Conservation (phyloP, 2,329 filamentous ascomycete genomes). For the Acrodontium crateriforme region DNA sequence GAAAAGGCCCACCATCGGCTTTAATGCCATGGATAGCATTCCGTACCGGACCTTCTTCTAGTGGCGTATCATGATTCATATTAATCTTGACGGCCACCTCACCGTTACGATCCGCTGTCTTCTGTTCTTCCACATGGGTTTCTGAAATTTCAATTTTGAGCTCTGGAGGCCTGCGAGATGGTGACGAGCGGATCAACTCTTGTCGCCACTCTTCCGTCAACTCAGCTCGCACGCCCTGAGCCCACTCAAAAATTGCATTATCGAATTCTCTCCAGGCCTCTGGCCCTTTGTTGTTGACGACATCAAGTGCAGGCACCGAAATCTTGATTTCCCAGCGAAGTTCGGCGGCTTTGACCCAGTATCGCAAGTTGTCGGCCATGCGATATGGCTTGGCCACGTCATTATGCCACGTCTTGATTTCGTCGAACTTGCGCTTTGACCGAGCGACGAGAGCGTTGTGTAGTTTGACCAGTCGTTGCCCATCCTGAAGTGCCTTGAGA, state of each 20-base stretch:
- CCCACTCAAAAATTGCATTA: constrained; percentile 70
- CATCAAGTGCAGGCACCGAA: constrained; percentile 69
- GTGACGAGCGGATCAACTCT: constrained; percentile 10
- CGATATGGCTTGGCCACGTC: constrained; percentile 92
- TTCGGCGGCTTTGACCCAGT: constrained; percentile 93
- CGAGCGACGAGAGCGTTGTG: constrained; percentile 82
- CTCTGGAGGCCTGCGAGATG: constrained; percentile 15
- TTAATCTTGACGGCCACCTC: neutral
- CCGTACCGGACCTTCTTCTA: too few relatives aligned
- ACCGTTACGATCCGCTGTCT: constrained; percentile 1
- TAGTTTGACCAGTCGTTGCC: constrained; percentile 66
- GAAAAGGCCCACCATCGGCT: too few relatives aligned
- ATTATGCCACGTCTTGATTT: constrained; percentile 79
- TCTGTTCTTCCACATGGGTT: constrained; percentile 2
- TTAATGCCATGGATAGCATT: too few relatives aligned
- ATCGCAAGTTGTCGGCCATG: constrained; percentile 82
- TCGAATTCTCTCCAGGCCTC: constrained; percentile 73
- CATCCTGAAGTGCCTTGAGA: constrained; percentile 59
- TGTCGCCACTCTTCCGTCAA: constrained; percentile 57
- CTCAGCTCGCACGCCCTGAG: constrained; percentile 67
- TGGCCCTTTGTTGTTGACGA: constrained; percentile 56
- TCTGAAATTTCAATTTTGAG: constrained; percentile 15
- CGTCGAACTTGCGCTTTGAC: constrained; percentile 74
- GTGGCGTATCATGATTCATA: neutral
- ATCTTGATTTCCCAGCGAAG: constrained; percentile 81